A percentile compares a stretch with the other conserved stretches of the same genome.
Evolutionary conservation across 2,329 filamentous ascomycete species (phyloP).

Genomic region (Pestalotiopsis sp.): DNA sequence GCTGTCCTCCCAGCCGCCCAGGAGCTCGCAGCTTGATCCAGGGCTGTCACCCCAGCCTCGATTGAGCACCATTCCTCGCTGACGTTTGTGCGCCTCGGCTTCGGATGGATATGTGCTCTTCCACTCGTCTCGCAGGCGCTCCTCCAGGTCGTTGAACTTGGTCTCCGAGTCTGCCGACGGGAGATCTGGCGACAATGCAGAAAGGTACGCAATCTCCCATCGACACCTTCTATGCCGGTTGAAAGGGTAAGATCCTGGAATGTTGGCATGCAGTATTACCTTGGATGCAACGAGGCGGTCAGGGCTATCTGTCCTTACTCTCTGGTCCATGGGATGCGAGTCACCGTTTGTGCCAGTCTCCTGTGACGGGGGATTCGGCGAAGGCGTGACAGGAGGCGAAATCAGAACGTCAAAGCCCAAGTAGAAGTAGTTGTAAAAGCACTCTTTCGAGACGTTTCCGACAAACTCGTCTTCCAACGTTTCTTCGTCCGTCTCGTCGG

Average conservation of each 20-base stretch:
- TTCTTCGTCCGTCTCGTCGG: constrained; percentile 69
- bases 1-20: constrained; percentile 85
- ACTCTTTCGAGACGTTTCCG: constrained; percentile 66
- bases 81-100: constrained; percentile 52
- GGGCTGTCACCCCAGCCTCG: constrained; percentile 90
- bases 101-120: constrained; percentile 63
- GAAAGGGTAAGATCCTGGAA: constrained; percentile 95
- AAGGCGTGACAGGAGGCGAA: constrained; percentile 72
- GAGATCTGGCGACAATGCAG: constrained; percentile 39
- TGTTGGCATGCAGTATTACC: constrained; percentile 90
- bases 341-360: constrained; percentile 24
- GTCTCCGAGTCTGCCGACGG: constrained; percentile 73
- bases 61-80: constrained; percentile 85
- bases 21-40: constrained; percentile 83
- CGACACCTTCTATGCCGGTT: constrained; percentile 89
- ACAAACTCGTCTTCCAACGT: constrained; percentile 59
- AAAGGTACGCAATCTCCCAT: constrained; percentile 74
- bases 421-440: constrained; percentile 97
- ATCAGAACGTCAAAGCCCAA: constrained; percentile 92
- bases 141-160: constrained; percentile 73
- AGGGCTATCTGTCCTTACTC: constrained; percentile 45
- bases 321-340: constrained; percentile 29
- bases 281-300: constrained; percentile 85
- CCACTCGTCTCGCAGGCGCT: constrained; percentile 70
- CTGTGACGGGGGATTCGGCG: constrained; percentile 62